Evolutionary conservation across 352 stramenopile species (phyloP).

Genomic region (Phytophthora quininea): DNA sequence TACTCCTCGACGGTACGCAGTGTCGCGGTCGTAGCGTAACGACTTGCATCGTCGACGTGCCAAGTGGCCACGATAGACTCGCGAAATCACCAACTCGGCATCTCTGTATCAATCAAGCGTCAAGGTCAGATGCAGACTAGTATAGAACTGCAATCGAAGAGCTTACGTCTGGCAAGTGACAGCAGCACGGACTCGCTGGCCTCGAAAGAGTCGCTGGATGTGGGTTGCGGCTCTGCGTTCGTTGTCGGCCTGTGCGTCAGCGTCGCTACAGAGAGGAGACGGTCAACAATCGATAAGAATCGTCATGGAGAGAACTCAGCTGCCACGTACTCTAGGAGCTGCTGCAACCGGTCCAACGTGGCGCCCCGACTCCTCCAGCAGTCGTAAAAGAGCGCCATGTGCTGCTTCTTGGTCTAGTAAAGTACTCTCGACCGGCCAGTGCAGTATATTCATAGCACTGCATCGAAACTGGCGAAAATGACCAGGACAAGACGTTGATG

Average conservation of each 20-base stretch:
- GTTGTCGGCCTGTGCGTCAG: constrained; percentile 39
- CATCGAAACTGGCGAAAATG: too few relatives aligned
- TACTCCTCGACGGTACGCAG: constrained; percentile 35
- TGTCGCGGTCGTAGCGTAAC: constrained; percentile 21
- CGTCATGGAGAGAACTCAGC: neutral
- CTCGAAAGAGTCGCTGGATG: constrained; percentile 71
- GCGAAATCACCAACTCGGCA: constrained; percentile 57
- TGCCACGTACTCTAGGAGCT: constrained; percentile 52
- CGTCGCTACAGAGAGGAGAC: constrained; percentile 42
- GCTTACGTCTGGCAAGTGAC: constrained; percentile 45
- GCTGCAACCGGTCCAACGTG: constrained; percentile 56
- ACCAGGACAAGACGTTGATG: too few relatives aligned
- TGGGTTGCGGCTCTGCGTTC: constrained; percentile 50
- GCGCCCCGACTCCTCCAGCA: constrained; percentile 57
- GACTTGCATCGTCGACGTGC: constrained; percentile 37
- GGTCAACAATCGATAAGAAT: constrained; percentile 1
- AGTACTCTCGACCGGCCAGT: too few relatives aligned
- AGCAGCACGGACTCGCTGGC: constrained; percentile 52
- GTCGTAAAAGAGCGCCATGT: constrained; percentile 69
- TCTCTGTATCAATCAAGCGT: constrained; percentile 34
- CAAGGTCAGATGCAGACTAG: constrained; percentile 8
- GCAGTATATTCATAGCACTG: constrained; percentile 29
- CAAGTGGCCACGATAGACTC: constrained; percentile 66
- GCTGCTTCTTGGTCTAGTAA: constrained; percentile 13
- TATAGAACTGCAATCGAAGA: neutral